Evolutionary conservation across 495 filamentous ascomycete species (phyloP).

Genomic region (Talaromyces adpressus): DNA sequence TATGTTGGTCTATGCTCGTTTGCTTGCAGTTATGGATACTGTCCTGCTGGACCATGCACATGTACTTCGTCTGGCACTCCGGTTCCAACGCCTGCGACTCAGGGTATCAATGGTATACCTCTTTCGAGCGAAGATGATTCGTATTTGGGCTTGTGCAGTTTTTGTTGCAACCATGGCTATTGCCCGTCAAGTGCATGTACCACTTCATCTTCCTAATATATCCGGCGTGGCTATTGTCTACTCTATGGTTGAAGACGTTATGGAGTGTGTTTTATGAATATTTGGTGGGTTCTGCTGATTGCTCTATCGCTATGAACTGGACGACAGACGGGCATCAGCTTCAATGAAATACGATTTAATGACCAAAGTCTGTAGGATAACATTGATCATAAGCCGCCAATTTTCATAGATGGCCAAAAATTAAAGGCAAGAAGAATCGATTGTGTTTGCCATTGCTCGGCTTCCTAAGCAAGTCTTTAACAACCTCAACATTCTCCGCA

Average conservation of each 20-base stretch:
- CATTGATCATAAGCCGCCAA: too few relatives aligned
- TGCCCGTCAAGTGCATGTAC: constrained; percentile 33
- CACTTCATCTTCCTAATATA: not conserved
- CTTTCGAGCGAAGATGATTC: constrained; percentile 22
- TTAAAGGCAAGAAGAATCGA: too few relatives aligned
- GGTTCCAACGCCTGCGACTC: constrained; percentile 17
- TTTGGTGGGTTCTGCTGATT: too few relatives aligned
- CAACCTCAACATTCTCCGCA: not conserved
- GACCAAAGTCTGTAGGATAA: too few relatives aligned
- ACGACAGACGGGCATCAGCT: too few relatives aligned
- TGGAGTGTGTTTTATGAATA: too few relatives aligned
- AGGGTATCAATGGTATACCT: constrained; percentile 21
- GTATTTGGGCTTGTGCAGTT: constrained; percentile 36
- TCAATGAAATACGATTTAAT: too few relatives aligned
- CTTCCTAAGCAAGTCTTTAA: too few relatives aligned
- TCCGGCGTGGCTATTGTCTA: not conserved
- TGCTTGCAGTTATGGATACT: constrained; percentile 33
- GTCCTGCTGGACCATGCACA: constrained; percentile 30
- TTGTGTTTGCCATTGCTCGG: too few relatives aligned
- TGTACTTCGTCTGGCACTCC: constrained; percentile 28
- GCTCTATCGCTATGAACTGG: too few relatives aligned
- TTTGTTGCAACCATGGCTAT: constrained; percentile 34
- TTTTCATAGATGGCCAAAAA: too few relatives aligned
- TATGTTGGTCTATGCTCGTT: constrained; percentile 35
- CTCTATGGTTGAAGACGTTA: not conserved